These are phyloP conservation scores for Aspergillus bombycis DNA, from an alignment of 2,329 filamentous ascomycete species.

Conservation along the genomic window DNA sequence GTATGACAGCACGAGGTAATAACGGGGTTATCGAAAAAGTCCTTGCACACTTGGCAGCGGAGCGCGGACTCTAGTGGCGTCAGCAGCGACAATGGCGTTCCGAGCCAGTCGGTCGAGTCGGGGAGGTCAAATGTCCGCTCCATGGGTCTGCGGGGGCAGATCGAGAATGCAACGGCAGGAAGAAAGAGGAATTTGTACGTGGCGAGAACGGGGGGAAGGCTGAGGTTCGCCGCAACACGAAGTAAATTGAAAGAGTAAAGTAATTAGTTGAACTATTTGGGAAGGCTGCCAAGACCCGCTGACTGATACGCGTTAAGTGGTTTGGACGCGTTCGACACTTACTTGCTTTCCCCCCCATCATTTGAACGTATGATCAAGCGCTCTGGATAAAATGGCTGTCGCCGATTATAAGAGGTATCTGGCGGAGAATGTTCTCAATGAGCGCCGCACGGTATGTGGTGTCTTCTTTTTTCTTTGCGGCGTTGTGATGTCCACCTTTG, in stretches of 20 bases:
- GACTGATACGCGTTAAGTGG: constrained; percentile 49
- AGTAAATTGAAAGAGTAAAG: not conserved
- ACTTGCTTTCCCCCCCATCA: not conserved
- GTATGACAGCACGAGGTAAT: constrained; percentile 94
- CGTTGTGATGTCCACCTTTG: not conserved
- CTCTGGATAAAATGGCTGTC: constrained; percentile 37
- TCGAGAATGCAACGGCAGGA: not conserved
- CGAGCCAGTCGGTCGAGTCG: constrained; percentile 54
- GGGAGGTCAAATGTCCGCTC: constrained; percentile 42
- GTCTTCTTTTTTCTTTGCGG: not conserved
- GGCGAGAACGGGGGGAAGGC: not conserved
- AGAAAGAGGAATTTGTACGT: not conserved
- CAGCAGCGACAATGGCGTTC: constrained; percentile 48
- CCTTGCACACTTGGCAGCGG: constrained; percentile 96
- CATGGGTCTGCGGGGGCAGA: constrained; percentile 27
- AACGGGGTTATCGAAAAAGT: constrained; percentile 93
- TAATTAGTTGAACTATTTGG: not conserved
- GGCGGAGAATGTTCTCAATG: constrained; percentile 73
- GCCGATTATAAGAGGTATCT: constrained; percentile 70
- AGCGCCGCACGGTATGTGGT: constrained; percentile 68
- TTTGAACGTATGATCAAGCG: not conserved
- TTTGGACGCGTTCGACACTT: constrained; percentile 38
- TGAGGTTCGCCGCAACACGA: not conserved
- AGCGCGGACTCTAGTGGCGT: constrained; percentile 74
- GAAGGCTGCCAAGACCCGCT: constrained; percentile 40